Conservation (phyloP, 208 protist genomes). For the Herpetomonas samuelpessoai region DNA sequence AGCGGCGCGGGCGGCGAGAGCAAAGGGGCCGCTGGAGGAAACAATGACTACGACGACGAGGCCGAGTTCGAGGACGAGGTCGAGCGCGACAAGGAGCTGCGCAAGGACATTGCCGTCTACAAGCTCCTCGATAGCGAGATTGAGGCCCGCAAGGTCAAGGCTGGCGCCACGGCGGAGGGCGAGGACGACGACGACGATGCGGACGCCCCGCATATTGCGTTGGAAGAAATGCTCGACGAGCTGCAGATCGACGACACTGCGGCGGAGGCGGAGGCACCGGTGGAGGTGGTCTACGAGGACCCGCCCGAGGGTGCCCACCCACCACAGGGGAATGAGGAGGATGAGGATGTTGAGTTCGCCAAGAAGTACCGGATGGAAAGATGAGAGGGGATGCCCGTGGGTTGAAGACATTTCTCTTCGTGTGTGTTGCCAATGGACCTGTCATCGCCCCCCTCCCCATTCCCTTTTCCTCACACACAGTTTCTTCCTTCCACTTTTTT, state of each 20-base stretch:
- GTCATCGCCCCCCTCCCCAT: no score
- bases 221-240: conserved; percentile 88
- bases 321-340: conserved; percentile 2
- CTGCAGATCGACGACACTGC: conserved; percentile 65
- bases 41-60: conserved; percentile 38
- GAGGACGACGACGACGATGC: conserved; percentile 47
- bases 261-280: conserved; percentile 8
- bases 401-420: not conserved
- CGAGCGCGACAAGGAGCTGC: conserved; percentile 79
- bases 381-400: conserved; percentile 6
- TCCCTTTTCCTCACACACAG: no score
- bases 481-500: not conserved
- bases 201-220: conserved; percentile 53
- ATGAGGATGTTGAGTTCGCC: conserved; percentile 4
- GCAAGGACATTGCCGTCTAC: conserved; percentile 83
- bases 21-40: conserved; percentile 5
- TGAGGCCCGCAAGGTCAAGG: conserved; percentile 19
- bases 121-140: conserved; percentile 57
- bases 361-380: conserved; percentile 5
- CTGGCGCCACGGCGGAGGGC: conserved; percentile 1
- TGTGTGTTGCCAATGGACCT: not conserved
- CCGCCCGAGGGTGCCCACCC: conserved; percentile 7
- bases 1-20: conserved; percentile 5
- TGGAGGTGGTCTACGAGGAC: conserved; percentile 13
- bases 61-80: conserved; percentile 87